These are phyloP conservation scores for Megacollybia platyphylla DNA, from an alignment of 1,284 basidiomycete genomes.

Conservation along the genomic window DNA sequence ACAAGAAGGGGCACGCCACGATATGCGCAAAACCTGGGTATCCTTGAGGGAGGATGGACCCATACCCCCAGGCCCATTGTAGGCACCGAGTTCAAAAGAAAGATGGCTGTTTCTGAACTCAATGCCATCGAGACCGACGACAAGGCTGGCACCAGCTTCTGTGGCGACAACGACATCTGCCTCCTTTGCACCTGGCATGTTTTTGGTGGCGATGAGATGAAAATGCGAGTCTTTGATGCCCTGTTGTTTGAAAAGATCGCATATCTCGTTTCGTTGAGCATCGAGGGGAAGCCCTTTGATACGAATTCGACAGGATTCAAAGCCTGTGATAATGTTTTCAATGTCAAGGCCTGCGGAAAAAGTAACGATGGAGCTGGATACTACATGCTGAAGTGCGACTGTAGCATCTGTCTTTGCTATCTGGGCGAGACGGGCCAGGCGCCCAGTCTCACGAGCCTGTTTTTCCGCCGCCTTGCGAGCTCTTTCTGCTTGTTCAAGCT, in stretches of 20 bases:
- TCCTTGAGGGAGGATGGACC: slow-evolving; percentile 14
- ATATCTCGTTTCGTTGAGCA: slow-evolving; percentile 22
- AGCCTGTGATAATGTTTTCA: slow-evolving; percentile 26
- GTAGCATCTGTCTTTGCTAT: slow-evolving; percentile 21
- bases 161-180: slow-evolving; percentile 24
- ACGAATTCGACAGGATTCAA: slow-evolving; percentile 31
- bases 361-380: slow-evolving; percentile 30
- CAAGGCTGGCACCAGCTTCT: slow-evolving; percentile 21
- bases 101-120: slow-evolving; percentile 27
- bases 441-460: slow-evolving; percentile 10
- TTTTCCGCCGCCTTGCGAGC: slow-evolving; percentile 7
- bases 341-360: slow-evolving; percentile 33
- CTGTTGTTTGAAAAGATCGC: slow-evolving; percentile 22
- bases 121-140: slow-evolving; percentile 25
- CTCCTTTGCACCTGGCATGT: slow-evolving; percentile 14
- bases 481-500: slow-evolving; percentile 2
- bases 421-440: background rate
- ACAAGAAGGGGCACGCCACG: slow-evolving; percentile 27
- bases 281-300: slow-evolving; percentile 28
- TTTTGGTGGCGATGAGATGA: slow-evolving; percentile 16
- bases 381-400: slow-evolving; percentile 26
- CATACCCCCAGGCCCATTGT: slow-evolving; percentile 25
- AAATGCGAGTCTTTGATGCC: slow-evolving; percentile 19
- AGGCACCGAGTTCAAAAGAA: slow-evolving; percentile 22
- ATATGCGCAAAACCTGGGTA: slow-evolving; percentile 24